These are phyloP conservation scores for Cinnamomum chago DNA, from an alignment of 164 flowering plant genomes.

Conservation along the genomic window DNA sequence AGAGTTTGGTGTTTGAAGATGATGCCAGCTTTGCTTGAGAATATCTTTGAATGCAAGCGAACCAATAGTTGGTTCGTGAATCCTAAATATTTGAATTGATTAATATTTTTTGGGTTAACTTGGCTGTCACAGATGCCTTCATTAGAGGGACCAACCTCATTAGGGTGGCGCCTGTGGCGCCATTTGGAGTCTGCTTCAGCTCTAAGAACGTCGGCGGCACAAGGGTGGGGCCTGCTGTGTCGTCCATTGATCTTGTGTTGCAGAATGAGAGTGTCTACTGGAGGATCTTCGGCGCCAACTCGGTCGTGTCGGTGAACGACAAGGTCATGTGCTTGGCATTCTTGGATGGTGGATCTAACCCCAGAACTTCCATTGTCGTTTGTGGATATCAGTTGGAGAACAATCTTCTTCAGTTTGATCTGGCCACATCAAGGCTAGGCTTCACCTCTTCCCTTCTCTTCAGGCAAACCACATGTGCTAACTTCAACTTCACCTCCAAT, in stretches of 20 bases:
- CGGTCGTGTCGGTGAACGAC: conserved; percentile 25
- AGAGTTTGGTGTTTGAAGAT: too few species aligned
- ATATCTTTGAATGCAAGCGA: too few species aligned
- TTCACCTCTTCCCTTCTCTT: conserved; percentile 40
- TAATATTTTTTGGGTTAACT: too few species aligned
- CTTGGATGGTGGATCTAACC: conserved; percentile 30
- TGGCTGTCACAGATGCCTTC: conserved; percentile 22
- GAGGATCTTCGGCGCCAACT: conserved; percentile 41
- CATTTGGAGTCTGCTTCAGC: conserved; percentile 42
- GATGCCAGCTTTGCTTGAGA: too few species aligned
- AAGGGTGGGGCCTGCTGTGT: conserved; percentile 17
- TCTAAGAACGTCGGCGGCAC: conserved; percentile 11
- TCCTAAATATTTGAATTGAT: too few species aligned
- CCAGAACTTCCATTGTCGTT: conserved; percentile 25
- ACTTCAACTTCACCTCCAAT: conserved; percentile 29
- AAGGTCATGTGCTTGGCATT: conserved; percentile 38
- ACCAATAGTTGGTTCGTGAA: too few species aligned
- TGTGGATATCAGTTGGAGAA: conserved; percentile 42
- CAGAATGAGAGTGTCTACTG: conserved; percentile 27
- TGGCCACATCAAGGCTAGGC: conserved; percentile 32
- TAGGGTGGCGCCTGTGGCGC: conserved; percentile 25
- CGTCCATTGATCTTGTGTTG: conserved; percentile 39
- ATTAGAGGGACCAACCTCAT: conserved; percentile 12
- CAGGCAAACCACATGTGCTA: conserved; percentile 28
- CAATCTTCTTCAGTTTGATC: conserved; percentile 42